Conservation (phyloP, 305 asterid genomes). For the Fraxinus floribunda region DNA sequence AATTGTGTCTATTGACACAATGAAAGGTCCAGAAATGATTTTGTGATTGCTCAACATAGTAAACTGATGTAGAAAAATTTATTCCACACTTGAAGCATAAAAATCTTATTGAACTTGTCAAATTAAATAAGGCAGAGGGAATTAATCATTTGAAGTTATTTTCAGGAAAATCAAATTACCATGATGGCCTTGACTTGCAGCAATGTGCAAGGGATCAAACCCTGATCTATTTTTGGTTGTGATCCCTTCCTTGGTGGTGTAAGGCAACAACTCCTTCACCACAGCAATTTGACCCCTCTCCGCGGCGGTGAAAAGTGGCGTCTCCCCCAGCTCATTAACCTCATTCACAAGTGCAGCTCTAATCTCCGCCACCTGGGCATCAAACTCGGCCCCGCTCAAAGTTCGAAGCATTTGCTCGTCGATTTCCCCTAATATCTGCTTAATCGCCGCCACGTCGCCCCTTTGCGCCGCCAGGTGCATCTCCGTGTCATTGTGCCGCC, state of each 20-base stretch:
- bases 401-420: slow-evolving; percentile 54
- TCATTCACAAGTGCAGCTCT: slow-evolving; percentile 80
- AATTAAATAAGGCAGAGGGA: background rate
- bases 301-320: slow-evolving; percentile 73
- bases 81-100: background rate
- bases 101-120: background rate
- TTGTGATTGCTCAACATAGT: background rate
- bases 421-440: slow-evolving; percentile 47
- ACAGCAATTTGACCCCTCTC: slow-evolving; percentile 67
- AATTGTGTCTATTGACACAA: background rate
- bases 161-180: slow-evolving; percentile 38
- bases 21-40: background rate
- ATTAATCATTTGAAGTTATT: background rate
- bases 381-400: slow-evolving; percentile 60
- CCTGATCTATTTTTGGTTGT: slow-evolving; percentile 62
- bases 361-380: slow-evolving; percentile 70
- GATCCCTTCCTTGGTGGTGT: slow-evolving; percentile 56
- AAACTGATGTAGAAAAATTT: background rate
- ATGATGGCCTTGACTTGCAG: slow-evolving; percentile 76
- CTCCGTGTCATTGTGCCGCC: slow-evolving; percentile 60
- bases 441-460: slow-evolving; percentile 51
- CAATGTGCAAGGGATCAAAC: slow-evolving; percentile 75
- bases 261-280: slow-evolving; percentile 59
- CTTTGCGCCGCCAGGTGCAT: slow-evolving; percentile 62
- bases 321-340: slow-evolving; percentile 86